phyloP scores from a whole-genome alignment of 441 rosid genomes.

The Gossypium trilobum region DNA sequence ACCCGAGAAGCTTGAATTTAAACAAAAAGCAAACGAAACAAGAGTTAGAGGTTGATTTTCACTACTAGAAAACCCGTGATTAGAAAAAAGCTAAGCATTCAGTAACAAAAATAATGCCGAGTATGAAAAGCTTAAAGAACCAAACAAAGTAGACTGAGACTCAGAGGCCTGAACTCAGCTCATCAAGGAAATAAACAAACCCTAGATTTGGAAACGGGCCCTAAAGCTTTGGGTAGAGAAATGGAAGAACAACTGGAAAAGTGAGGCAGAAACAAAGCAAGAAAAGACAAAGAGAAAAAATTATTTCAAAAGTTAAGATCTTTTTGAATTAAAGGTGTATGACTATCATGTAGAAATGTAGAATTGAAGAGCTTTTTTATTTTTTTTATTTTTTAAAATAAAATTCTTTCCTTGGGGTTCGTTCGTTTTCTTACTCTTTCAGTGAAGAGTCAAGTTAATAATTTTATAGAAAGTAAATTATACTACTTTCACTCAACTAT shows the following conservation, averaged over 20 bases:
- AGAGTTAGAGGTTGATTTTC: constrained; percentile 16
- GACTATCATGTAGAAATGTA: not conserved
- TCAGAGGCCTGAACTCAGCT: not conserved
- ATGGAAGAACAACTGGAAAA: constrained; percentile 30
- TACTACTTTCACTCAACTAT: no score
- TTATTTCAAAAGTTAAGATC: constrained; percentile 16
- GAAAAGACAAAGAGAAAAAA: constrained; percentile 25
- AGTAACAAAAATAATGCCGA: not conserved
- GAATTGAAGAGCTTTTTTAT: not conserved
- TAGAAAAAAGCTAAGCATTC: not conserved
- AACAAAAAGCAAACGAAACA: constrained; percentile 21
- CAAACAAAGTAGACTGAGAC: constrained; percentile 9
- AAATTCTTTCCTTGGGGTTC: not conserved
- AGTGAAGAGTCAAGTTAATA: constrained; percentile 15
- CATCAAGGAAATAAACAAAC: constrained; percentile 22
- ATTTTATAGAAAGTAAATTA: not conserved
- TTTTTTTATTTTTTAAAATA: not conserved
- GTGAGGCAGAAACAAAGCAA: constrained; percentile 12
- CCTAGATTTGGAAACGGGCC: constrained; percentile 43
- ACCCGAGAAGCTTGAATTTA: constrained; percentile 15
- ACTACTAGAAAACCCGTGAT: constrained; percentile 13
- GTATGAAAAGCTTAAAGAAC: constrained; percentile 8
- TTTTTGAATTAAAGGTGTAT: not conserved
- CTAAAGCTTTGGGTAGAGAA: constrained; percentile 47
- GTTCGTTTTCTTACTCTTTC: not conserved